Conservation (phyloP, 2,329 filamentous ascomycete genomes). For the Lizonia empirigonia region DNA sequence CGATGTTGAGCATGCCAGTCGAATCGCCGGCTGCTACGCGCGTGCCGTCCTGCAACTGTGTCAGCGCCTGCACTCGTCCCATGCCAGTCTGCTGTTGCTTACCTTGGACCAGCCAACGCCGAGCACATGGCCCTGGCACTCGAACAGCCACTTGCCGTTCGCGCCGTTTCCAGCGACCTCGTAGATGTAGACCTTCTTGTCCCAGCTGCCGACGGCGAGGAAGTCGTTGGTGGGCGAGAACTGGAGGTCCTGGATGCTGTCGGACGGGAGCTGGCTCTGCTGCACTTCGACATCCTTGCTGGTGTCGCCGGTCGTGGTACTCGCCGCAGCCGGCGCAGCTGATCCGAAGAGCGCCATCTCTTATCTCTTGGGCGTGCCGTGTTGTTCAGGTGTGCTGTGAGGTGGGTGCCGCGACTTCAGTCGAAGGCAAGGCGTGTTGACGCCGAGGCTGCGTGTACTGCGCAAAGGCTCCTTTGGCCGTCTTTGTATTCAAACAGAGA, state of each 20-base stretch:
- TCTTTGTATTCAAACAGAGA: constrained; percentile 26
- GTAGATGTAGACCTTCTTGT: constrained; percentile 97
- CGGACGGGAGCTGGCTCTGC: constrained; percentile 71
- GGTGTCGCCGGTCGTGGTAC: constrained; percentile 85
- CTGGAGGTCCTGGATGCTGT: constrained; percentile 84
- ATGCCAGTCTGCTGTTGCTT: constrained; percentile 41
- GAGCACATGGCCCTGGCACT: constrained; percentile 80
- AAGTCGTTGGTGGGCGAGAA: constrained; percentile 82
- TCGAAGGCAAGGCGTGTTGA: too few relatives aligned
- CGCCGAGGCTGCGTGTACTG: not conserved
- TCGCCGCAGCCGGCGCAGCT: constrained; percentile 58
- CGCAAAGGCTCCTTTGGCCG: constrained; percentile 11
- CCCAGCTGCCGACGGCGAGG: constrained; percentile 91
- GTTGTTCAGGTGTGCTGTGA: constrained; percentile 5
- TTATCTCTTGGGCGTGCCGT: constrained; percentile 17
- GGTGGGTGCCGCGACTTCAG: constrained; percentile 12
- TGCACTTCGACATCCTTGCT: constrained; percentile 83
- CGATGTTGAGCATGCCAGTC: constrained; percentile 87
- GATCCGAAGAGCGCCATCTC: constrained; percentile 68
- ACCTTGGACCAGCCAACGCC: constrained; percentile 89
- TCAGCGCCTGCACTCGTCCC: constrained; percentile 17
- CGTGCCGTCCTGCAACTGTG: constrained; percentile 73
- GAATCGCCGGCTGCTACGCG: constrained; percentile 87
- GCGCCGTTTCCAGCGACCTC: constrained; percentile 84
- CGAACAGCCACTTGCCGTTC: constrained; percentile 82